Conservation (phyloP, 768 basidiomycete species). For the Wakefieldia striispora region DNA sequence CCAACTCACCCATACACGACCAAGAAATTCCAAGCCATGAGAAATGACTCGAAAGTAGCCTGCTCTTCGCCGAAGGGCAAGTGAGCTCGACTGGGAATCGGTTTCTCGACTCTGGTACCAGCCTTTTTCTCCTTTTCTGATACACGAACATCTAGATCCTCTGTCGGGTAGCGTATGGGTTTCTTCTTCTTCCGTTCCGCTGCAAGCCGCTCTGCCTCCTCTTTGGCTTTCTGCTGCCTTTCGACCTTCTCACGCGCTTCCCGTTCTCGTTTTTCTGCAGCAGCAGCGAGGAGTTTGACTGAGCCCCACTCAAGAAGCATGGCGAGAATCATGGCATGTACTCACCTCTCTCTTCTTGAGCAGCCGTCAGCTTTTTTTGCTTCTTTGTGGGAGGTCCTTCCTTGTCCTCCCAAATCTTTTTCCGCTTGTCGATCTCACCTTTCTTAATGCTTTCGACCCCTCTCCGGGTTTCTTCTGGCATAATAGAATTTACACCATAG, state of each 20-base stretch:
- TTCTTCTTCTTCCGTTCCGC: constrained; percentile 87
- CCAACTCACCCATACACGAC: constrained; percentile 83
- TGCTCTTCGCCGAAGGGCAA: constrained; percentile 69
- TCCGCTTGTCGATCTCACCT: constrained; percentile 89
- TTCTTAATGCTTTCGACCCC: constrained; percentile 80
- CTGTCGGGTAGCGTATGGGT: constrained; percentile 87
- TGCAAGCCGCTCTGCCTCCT: constrained; percentile 68
- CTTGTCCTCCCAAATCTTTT: constrained; percentile 87
- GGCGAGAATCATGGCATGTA: background rate
- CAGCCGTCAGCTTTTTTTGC: constrained; percentile 73
- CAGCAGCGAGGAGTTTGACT: constrained; percentile 32
- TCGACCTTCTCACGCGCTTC: constrained; percentile 71
- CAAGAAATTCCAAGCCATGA: constrained; percentile 93
- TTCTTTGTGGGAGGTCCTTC: constrained; percentile 80
- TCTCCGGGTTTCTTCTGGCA: constrained; percentile 82
- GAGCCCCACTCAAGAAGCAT: constrained; percentile 11
- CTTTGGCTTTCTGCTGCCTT: constrained; percentile 60
- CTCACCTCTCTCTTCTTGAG: constrained; percentile 73
- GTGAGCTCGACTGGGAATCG: constrained; percentile 55
- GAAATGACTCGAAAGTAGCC: constrained; percentile 74
- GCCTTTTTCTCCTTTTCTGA: constrained; percentile 82
- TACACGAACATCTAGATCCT: constrained; percentile 82
- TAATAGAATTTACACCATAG: constrained; percentile 81
- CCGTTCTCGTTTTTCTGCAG: constrained; percentile 63
- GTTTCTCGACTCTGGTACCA: constrained; percentile 66